Evolutionary conservation across 371 early-diverging fungal genomes (phyloP).

Genomic region (Mortierella polycephala): DNA sequence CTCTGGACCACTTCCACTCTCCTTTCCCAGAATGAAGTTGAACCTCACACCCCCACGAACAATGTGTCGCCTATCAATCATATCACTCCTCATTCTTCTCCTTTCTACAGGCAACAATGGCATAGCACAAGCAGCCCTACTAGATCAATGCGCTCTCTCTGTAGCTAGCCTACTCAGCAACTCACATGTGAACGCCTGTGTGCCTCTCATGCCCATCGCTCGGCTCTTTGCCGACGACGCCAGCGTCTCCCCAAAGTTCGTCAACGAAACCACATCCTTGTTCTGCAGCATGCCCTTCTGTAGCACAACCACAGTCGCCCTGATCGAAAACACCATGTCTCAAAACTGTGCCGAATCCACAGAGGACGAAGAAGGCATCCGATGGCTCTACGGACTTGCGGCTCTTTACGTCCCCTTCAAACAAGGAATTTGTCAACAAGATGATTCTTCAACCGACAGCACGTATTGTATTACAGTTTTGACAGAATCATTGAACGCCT

Average conservation of each 20-base stretch:
- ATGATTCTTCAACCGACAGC: conserved; percentile 26
- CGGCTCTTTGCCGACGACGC: conserved; percentile 5
- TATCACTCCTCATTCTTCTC: neutral
- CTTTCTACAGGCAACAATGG: neutral
- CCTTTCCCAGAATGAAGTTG: neutral
- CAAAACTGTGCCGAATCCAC: conserved; percentile 29
- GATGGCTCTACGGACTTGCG: conserved; percentile 14
- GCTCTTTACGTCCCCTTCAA: conserved; percentile 37
- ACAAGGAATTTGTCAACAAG: conserved; percentile 33
- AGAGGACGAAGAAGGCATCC: conserved; percentile 3
- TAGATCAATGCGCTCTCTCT: conserved; percentile 39
- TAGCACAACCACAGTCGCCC: conserved; percentile 4
- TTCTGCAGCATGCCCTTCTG: conserved; percentile 36
- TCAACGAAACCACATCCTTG: conserved; percentile 26
- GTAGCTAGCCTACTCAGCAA: conserved; percentile 19
- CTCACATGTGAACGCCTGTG: conserved; percentile 10
- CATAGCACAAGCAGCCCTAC: conserved; percentile 12
- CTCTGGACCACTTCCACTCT: neutral
- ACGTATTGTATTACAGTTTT: conserved; percentile 34
- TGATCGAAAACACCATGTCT: conserved; percentile 35
- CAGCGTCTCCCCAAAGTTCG: conserved; percentile 20
- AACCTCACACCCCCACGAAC: too few species aligned
- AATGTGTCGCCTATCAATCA: neutral
- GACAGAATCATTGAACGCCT: conserved; percentile 14
- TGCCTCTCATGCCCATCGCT: conserved; percentile 9